Base-by-base conservation (phyloP, 2,329 filamentous ascomycete species). In the Diaporthe helianthi region DNA sequence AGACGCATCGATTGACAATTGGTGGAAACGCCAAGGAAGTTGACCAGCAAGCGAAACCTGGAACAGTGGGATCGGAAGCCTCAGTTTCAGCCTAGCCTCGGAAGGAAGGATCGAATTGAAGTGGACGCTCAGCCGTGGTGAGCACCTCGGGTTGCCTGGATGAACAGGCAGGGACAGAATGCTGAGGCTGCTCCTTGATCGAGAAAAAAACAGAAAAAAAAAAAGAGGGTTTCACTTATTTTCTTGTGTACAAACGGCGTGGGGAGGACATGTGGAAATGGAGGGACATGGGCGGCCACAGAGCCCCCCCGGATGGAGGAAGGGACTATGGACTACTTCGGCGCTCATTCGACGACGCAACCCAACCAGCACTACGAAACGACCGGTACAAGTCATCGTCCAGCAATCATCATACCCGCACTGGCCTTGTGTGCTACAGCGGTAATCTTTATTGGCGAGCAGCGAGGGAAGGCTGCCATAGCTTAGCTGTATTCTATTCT, bases 211-310 rank as follows among this genome's bases (percentile, higher is more conserved):
- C 13, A 38, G n/a, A 24, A 29, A 51, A 22, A 31, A 47, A 65
- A 65, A 51, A 67, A 67, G 24, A 47, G 53, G 52, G 24, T 61
- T 60, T 54, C 60, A 60, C 53, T 71, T 65, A 19, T 51, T 71
- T 71, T 66, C 52, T 60, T 71, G 51, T 71, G 66, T 69, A 64
- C 64, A 58, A 69, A 63, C 53, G 60, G 69, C 69, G 69, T 22
- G 69, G 61, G 55, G 64, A 49, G 69, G 66, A 46, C 52, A 36
- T 44, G 55, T 60, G 55, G 33, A 61, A 64, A 41, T 60, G 41
- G 46, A 13, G 33, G 36, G 24, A 65, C 15, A 33, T 4, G 26
- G 24, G 49, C 65, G 26, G 54, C 33, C 66, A 49, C 44, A 49
- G 44, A 44, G 60, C 41, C 68, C 53, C 53, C 60, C 52, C 61